Base-by-base conservation (phyloP, 306 rosid species). In the Sesbania bispinosa region DNA sequence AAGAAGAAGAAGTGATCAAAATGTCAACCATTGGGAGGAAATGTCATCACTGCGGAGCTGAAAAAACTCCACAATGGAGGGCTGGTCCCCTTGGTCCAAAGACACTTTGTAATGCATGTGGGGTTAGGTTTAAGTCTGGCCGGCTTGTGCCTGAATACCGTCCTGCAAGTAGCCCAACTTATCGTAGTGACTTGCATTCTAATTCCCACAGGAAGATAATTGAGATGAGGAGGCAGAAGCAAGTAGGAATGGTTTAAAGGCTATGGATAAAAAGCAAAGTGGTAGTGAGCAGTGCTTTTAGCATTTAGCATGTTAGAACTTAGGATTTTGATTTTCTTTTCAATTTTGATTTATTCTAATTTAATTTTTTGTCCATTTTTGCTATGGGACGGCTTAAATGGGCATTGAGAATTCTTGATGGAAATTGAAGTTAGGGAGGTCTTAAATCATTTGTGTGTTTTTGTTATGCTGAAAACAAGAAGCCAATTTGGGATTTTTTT, bases 101-200 rank as follows among this genome's bases (percentile, higher is more conserved):
- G 35, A 92, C 96, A 6, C 85, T 92, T 2, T 92, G 97, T 48
- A 92, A 92, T 78, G 96, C 97, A 9, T 92, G 94, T 69, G 96
- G 96, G 9, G 89, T 87, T 29, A 71, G 94, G 74, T 86, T 35
- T 57, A 92, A 81, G 75, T 87, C 96, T 4, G 93, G 96, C 18
- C 53, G 93, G 60, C 79, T 92, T 41, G 93, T 81, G 60, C 86
- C 93, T 4, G 93, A 89, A 74, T 87, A 89, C 72, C 88, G 96
- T 6, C 96, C 97, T 8, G 93, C 90, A 2, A 83, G 81, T 41
- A 87, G 93, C 81, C 94, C 92, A 7, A 70, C 89, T 38, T 92
- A 83, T 77, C 81, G 70, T n/a, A 53, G 59, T 20, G 84, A 75
- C 11, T 13, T 79, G 73, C 97, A 92, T 73, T 92, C 97, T 9